phyloP scores from a whole-genome alignment of 257 asterid species.

The Solanum arcanum region DNA sequence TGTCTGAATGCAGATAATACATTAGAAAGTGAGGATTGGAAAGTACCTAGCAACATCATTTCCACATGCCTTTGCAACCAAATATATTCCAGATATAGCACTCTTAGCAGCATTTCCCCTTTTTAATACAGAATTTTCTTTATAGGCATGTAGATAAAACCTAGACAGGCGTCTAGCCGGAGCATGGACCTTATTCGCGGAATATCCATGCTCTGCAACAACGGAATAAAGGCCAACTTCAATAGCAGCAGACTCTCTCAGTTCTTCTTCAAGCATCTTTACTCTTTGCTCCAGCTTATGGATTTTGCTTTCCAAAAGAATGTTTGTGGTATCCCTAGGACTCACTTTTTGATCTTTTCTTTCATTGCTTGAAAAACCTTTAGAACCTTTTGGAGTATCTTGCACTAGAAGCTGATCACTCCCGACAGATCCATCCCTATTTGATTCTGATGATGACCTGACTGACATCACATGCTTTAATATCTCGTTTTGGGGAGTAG shows the following conservation, averaged over 20 bases:
- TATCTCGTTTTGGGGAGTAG: conserved; percentile 21
- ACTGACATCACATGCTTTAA: conserved; percentile 45
- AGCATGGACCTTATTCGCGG: conserved; percentile 66
- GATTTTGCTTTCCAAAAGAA: conserved; percentile 33
- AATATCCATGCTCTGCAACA: conserved; percentile 77
- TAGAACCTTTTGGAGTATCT: conserved; percentile 12
- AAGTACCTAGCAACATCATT: conserved; percentile 82
- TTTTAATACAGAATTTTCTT: conserved; percentile 37
- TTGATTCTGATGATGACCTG: conserved; percentile 37
- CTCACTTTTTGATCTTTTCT: conserved; percentile 25
- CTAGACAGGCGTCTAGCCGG: conserved; percentile 88
- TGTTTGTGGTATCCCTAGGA: conserved; percentile 37
- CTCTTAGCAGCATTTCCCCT: conserved; percentile 74
- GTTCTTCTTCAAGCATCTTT: conserved; percentile 72
- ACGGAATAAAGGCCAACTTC: conserved; percentile 76
- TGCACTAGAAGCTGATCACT: conserved; percentile 15
- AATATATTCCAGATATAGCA: conserved; percentile 67
- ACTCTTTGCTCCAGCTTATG: conserved; percentile 40
- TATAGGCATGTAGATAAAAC: conserved; percentile 61
- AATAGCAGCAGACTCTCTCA: conserved; percentile 67
- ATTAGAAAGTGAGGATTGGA: background rate
- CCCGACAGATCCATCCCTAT: conserved; percentile 30
- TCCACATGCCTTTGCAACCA: conserved; percentile 90
- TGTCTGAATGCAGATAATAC: background rate
- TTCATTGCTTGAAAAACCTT: conserved; percentile 10